Conservation (phyloP, 2,329 filamentous ascomycete species). For the Aulographum hederae region DNA sequence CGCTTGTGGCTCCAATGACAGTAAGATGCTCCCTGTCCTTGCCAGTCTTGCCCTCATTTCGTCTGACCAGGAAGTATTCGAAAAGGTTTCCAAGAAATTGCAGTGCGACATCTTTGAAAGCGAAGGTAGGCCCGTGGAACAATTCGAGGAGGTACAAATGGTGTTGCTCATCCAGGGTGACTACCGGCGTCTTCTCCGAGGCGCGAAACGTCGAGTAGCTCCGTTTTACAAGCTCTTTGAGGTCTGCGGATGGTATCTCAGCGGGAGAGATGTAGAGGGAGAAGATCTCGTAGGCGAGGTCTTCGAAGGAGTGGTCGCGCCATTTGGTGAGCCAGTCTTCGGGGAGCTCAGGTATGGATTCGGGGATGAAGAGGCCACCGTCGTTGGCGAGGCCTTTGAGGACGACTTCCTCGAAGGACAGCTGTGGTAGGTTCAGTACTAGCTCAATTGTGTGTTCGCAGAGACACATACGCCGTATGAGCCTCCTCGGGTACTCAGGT, state of each 20-base stretch:
- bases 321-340: conserved; percentile 49
- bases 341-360: conserved; percentile 53
- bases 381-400: conserved; percentile 76
- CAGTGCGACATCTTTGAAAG: conserved; percentile 65
- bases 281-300: conserved; percentile 71
- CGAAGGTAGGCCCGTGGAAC: conserved; percentile 89
- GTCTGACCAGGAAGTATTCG: conserved; percentile 65
- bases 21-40: conserved; percentile 31
- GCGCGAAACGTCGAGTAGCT: conserved; percentile 84
- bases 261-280: conserved; percentile 68
- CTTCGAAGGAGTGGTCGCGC: conserved; percentile 60
- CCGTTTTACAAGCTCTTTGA: conserved; percentile 65
- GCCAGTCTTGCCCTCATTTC: conserved; percentile 51
- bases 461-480: conserved; percentile 37
- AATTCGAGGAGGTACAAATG: conserved; percentile 80
- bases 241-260: conserved; percentile 65
- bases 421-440: conserved; percentile 25
- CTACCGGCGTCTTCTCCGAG: conserved; percentile 58
- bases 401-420: conserved; percentile 82
- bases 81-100: conserved; percentile 96
- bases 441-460: conserved; percentile 2
- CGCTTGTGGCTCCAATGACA: conserved; percentile 22
- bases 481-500: conserved; percentile 43
- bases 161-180: conserved; percentile 50
- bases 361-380: conserved; percentile 77